Conservation (phyloP, 306 rosid species). For the Pachyrhizus erosus region DNA sequence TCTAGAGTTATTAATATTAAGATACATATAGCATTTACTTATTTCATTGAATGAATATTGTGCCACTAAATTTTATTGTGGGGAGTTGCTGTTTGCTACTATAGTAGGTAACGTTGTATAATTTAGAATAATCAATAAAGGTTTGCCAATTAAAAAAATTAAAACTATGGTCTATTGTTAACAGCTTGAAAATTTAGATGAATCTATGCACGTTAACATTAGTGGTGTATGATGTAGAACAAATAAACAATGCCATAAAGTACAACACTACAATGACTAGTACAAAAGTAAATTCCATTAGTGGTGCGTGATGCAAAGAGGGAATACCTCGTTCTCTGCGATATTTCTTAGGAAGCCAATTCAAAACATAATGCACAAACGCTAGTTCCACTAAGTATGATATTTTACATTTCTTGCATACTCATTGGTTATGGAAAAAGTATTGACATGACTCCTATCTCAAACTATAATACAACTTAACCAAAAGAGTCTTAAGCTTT, state of each 20-base stretch:
- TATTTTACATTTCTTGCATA: background rate
- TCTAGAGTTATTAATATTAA: too few species aligned
- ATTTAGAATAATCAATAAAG: background rate
- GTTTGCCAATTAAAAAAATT: background rate
- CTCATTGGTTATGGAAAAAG: background rate
- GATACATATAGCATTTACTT: background rate
- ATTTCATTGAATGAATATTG: background rate
- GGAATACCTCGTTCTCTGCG: background rate
- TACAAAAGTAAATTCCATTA: conserved; percentile 17
- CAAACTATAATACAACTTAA: background rate
- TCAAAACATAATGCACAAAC: conserved; percentile 27
- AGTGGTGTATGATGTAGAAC: conserved; percentile 1
- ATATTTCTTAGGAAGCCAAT: conserved; percentile 1
- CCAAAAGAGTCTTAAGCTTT: background rate
- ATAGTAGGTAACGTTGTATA: background rate
- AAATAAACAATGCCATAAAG: background rate
- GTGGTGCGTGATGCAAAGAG: background rate
- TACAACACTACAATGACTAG: background rate
- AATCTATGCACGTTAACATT: background rate
- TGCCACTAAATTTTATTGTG: background rate
- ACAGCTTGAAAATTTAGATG: background rate
- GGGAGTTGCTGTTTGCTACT: background rate
- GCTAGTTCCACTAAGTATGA: conserved; percentile 9
- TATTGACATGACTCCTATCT: background rate
- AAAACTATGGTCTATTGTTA: background rate